Evolutionary conservation across 345 rosid genomes (phyloP).

Genomic region (Rhodamnia rubescens): DNA sequence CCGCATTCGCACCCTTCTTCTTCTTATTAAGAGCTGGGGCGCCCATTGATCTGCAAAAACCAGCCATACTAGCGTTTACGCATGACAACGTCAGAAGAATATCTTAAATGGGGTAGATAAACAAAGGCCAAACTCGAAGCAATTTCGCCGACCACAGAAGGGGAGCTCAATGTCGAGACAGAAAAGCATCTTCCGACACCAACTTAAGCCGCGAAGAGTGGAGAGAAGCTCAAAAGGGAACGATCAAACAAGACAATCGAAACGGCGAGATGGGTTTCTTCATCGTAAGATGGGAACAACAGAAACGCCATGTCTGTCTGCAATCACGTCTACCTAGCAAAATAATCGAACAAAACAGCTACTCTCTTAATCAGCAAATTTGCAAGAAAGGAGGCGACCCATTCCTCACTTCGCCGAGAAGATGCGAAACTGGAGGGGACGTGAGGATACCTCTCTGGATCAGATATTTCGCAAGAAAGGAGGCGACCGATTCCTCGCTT

Average conservation of each 20-base stretch:
- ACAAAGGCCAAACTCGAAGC: not conserved
- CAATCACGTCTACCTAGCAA: too few relatives aligned
- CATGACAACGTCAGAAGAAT: not conserved
- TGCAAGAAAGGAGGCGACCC: too few relatives aligned
- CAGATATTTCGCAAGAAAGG: too few relatives aligned
- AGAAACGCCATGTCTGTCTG: too few relatives aligned
- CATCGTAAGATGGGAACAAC: too few relatives aligned
- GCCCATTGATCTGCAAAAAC: slow-evolving; percentile 5
- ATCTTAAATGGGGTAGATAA: not conserved
- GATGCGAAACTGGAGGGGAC: too few relatives aligned
- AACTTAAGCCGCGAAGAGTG: not conserved
- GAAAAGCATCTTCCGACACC: not conserved
- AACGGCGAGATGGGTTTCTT: not conserved
- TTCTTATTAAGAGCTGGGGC: slow-evolving; percentile 30
- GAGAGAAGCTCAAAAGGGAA: not conserved
- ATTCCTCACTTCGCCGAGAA: too few relatives aligned
- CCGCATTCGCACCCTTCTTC: slow-evolving; percentile 33
- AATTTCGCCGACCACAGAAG: not conserved
- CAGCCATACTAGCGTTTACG: not conserved
- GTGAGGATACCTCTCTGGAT: too few relatives aligned
- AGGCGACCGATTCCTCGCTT: too few relatives aligned
- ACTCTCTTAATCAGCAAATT: too few relatives aligned
- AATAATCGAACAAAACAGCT: too few relatives aligned
- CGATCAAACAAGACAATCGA: not conserved
- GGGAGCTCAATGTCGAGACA: not conserved